Evolutionary conservation across 768 basidiomycete genomes (phyloP), one percentile per base, ranked within the genome.

Genomic region (Boletellus sp.): DNA sequence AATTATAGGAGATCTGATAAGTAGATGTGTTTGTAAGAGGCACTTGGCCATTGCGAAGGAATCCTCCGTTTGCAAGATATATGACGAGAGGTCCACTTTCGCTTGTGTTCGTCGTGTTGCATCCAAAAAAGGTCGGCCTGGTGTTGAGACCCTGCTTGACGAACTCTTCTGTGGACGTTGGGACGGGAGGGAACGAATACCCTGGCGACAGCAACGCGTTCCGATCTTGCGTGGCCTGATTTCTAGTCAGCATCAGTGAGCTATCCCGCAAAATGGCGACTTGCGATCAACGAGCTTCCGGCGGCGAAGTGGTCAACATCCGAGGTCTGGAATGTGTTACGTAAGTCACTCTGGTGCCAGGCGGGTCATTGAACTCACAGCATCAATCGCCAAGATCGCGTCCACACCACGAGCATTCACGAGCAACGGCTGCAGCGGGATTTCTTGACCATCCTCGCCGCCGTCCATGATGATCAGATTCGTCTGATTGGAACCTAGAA

Each of bases 31-130:
- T 79, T 6, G 76, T 77, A 9, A 71, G 45, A 8, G 70, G 58
- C n/a, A 63, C 57, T 20, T 66, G 57, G 17, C 72, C 65, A 28
- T 74, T 64, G 50, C 60, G 67, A 37, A 73, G 74, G 2, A 73
- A 64, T 5, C 74, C 76, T 24, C 79, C 78, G 56, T 78, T 79
- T 1, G 81, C 80, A n/a, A 83, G 63, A 63, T 85, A 85, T 48
- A 83, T 71, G 15, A 84, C 55, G 34, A 83, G 60, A 3, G 81
- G 80, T 4, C 71, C 72, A 36, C 62, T 66, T 0, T 51, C 55
- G 20, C 58, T 63, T 41, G 55, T 55, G 22, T 44, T 59, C 36
- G 58, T 51, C 26, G 52, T 54, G 7, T 70, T 55, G 56, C 77
- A 77, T 4, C 76, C 78, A 56, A 78, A 78, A 64, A 79, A 76